A percentile compares a stretch with the other conserved stretches of the same genome.
phyloP scores from a whole-genome alignment of 257 asterid species.

The Vinca minor region DNA sequence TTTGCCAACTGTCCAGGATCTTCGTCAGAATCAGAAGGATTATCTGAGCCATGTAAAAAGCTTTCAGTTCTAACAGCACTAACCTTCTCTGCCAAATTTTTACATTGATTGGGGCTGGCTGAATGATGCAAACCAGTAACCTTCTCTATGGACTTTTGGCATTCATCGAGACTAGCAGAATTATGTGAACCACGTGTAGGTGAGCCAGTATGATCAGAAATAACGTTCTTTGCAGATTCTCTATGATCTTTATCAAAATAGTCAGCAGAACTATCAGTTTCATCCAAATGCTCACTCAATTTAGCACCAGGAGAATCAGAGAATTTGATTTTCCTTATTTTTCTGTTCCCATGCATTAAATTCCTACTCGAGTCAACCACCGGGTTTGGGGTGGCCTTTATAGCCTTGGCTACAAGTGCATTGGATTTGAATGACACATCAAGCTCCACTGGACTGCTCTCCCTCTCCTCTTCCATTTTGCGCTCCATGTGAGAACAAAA shows the following conservation, averaged over 20 bases:
- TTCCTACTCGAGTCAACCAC: conserved; percentile 20
- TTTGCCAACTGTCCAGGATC: conserved; percentile 11
- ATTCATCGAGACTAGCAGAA: no score
- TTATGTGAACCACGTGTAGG: background rate
- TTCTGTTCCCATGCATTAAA: conserved; percentile 20
- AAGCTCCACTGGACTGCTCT: conserved; percentile 60
- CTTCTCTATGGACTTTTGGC: no score
- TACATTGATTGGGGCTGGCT: background rate
- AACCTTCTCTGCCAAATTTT: conserved; percentile 1
- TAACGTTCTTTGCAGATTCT: conserved; percentile 22
- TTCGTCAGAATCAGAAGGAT: conserved; percentile 8
- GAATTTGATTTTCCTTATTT: conserved; percentile 20
- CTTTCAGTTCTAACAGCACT: background rate
- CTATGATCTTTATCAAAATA: conserved; percentile 21
- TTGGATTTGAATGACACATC: conserved; percentile 70
- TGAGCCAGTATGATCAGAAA: background rate
- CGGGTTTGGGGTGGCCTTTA: conserved; percentile 42
- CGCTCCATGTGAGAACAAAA: conserved; percentile 19
- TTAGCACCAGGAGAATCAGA: conserved; percentile 25
- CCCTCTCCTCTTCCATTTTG: conserved; percentile 32
- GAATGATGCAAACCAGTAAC: no score
- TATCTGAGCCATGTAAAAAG: background rate
- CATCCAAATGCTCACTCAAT: conserved; percentile 21
- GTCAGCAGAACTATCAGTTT: conserved; percentile 21
- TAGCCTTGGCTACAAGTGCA: conserved; percentile 69